Evolutionary conservation across 2,329 filamentous ascomycete genomes (phyloP), one percentile per base, ranked within the genome.

Genomic region (Calonectria montana): DNA sequence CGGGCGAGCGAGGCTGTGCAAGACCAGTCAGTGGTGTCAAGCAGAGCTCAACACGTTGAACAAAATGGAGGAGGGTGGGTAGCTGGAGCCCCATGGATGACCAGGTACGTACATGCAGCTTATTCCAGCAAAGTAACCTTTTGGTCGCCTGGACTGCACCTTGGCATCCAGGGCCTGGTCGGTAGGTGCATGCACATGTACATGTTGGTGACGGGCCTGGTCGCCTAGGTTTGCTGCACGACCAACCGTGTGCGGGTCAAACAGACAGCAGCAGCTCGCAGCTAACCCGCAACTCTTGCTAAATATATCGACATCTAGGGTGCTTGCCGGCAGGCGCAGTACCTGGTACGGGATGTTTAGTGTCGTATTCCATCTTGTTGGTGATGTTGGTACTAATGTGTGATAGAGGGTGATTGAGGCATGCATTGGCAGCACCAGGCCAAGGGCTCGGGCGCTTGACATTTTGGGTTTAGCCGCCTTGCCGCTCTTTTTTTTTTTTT

Each of bases 1-100:
- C 72, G 70, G 65, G 73, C 64, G 50, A 50, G 48, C 59, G 73
- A 78, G 77, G 75, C 77, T 78, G 74, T 78, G 77, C 73, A 79
- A 64, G 25, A 25, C 50, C 53, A 59, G 47, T 59, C 12, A 61
- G 53, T 59, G 53, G 64, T 66, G 63, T 66, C 53, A 43, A 66
- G 50, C 64, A 62, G 31, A 57, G 27, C 43, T 35, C 63, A 69
- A 45, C 47, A 77, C 74, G 75, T 78, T 57, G 73, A 77, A 71
- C 71, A 66, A 74, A 59, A 59, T 59, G 53, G 53, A 59, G 57
- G 57, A 62, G 72, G 73, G 65, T 43, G 53, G 65, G 57, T 64
- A 68, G 61, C 27, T n/a, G 57, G 59, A 68, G 55, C 45, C 45
- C 43, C 63, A 61, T 53, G 48, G 45, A 53, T 65, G 57, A 67